Evolutionary conservation across 805 yeast species (phyloP).

Genomic region (Schwanniomyces pseudopolymorphus): DNA sequence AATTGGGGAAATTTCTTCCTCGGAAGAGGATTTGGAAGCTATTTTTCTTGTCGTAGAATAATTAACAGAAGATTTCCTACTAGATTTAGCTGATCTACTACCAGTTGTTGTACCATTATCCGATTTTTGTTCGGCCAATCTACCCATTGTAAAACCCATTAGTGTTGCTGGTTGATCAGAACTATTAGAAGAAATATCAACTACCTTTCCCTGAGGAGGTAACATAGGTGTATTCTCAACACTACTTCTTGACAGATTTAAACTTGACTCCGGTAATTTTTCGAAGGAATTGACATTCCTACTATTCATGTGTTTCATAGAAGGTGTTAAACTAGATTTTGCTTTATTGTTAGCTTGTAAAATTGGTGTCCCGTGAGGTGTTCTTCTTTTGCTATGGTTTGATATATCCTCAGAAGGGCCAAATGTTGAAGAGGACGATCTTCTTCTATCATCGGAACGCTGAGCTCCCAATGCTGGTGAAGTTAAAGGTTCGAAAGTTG

Average conservation of each 20-base stretch:
- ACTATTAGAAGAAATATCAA: constrained; percentile 16
- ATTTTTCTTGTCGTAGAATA: constrained; percentile 4
- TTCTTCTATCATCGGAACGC: constrained; percentile 14
- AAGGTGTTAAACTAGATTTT: constrained; percentile 35
- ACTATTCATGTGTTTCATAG: constrained; percentile 25
- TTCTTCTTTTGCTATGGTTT: constrained; percentile 31
- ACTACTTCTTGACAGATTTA: constrained; percentile 8
- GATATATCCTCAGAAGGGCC: constrained; percentile 24
- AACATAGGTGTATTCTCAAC: constrained; percentile 30
- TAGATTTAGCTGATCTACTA: constrained; percentile 11
- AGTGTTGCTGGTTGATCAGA: constrained; percentile 29
- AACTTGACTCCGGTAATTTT: constrained; percentile 28
- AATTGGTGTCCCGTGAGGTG: constrained; percentile 46
- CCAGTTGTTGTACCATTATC: constrained; percentile 5
- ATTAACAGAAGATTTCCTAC: constrained; percentile 1
- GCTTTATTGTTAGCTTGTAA: constrained; percentile 21
- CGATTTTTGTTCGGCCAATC: constrained; percentile 35
- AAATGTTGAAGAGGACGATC: constrained; percentile 34
- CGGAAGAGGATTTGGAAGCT: constrained; percentile 7
- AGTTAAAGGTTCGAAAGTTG: constrained; percentile 53
- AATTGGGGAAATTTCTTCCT: constrained; percentile 21
- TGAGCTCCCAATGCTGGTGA: constrained; percentile 65
- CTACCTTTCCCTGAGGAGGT: constrained; percentile 36
- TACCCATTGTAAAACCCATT: constrained; percentile 49
- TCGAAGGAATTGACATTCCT: constrained; percentile 18